Evolutionary conservation across 2,329 filamentous ascomycete genomes (phyloP), one percentile per base, ranked within the genome.

Genomic region (Tolypocladium endophyticum): DNA sequence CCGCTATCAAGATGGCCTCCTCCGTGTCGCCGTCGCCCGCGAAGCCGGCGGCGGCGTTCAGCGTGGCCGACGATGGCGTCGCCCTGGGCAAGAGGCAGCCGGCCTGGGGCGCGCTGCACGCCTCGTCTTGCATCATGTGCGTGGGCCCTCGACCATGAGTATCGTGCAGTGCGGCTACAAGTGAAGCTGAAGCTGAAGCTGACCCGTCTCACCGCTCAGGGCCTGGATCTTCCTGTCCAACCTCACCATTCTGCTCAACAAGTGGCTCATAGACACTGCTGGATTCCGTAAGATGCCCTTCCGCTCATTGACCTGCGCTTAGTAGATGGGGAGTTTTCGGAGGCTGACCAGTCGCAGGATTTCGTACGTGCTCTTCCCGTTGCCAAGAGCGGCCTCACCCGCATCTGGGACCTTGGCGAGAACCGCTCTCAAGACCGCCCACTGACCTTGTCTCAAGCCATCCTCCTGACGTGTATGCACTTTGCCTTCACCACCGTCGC

Each of bases 211-310:
- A 52, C 50, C 18, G 47, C 47, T 3, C 58, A 82, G 80, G 59
- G 82, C 84, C 69, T 96, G 91, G 90, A 95, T 96, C 66, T 81
- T 90, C 65, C 84, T 94, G 71, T 94, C 89, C 68, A 93, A 90
- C 64, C 80, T 84, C 68, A 91, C 92, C 62, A 95, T 96, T 70
- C 77, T 96, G 62, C 95, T 95, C 81, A 96, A 96, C 81, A 96
- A 96, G 78, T 92, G 88, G 84, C 84, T 96, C 57, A 82, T 96
- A 61, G 85, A 90, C 70, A 86, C 84, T 63, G 82, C 82, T 68
- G 82, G 87, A 60, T 93, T 93, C 74, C 81, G 88, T 90, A 77
- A 79, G 87, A 6, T 35, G 6, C 12, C 16, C 39, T 35, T 9
- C 35, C 4, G 3, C 6, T 35, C 7, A 7, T 9, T 35, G 33